phyloP scores from a whole-genome alignment of 352 stramenopile species.

The Globisporangium cystogenes region DNA sequence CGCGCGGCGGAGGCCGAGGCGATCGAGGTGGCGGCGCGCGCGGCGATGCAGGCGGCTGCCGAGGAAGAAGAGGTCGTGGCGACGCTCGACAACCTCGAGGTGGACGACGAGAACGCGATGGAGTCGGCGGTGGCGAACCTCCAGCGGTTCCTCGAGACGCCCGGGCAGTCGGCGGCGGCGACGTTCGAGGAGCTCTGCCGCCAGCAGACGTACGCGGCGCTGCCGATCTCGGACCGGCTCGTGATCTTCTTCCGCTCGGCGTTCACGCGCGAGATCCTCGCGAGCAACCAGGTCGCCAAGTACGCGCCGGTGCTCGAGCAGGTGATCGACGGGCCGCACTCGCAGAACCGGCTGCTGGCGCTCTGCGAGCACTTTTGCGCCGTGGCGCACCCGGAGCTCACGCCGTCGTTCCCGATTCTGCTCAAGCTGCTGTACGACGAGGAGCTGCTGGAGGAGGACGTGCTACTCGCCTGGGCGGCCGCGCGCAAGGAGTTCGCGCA shows the following conservation, averaged over 20 bases:
- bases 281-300: constrained; percentile 89
- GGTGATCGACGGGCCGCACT: constrained; percentile 78
- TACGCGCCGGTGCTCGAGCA: constrained; percentile 84
- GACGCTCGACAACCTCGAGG: constrained; percentile 75
- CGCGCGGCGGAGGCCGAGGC: constrained; percentile 77
- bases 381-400: constrained; percentile 78
- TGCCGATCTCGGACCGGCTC: constrained; percentile 92
- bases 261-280: constrained; percentile 87
- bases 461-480: constrained; percentile 90
- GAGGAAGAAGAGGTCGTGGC: constrained; percentile 54
- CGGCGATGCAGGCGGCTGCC: constrained; percentile 53
- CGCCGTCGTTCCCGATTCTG: constrained; percentile 89
- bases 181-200: constrained; percentile 90
- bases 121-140: constrained; percentile 67
- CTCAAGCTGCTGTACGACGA: constrained; percentile 97
- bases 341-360: constrained; percentile 93
- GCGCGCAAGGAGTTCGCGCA: constrained; percentile 80
- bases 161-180: constrained; percentile 43
- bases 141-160: constrained; percentile 42
- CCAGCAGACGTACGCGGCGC: constrained; percentile 88
- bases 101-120: constrained; percentile 83
- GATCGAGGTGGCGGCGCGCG: constrained; percentile 70
- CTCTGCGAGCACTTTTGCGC: constrained; percentile 89
- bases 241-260: constrained; percentile 92
- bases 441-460: constrained; percentile 95